phyloP scores from a whole-genome alignment of 352 stramenopile species.

The Globisporangium yorkense region DNA sequence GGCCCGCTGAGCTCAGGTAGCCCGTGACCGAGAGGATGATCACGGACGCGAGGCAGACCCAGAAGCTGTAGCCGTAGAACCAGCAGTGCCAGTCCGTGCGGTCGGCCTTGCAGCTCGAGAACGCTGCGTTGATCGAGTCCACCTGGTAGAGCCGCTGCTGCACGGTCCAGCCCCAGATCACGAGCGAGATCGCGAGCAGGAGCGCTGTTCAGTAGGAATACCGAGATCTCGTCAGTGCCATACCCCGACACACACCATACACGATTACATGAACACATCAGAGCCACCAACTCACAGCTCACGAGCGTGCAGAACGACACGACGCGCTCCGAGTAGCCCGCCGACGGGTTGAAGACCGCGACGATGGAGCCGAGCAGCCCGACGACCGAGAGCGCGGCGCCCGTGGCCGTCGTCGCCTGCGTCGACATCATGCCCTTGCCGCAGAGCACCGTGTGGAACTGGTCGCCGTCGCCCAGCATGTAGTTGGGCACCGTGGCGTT shows the following conservation, averaged over 20 bases:
- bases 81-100: conserved; percentile 70
- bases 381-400: conserved; percentile 53
- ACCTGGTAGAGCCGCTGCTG: conserved; percentile 78
- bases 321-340: conserved; percentile 62
- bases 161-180: conserved; percentile 73
- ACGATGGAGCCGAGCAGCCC: conserved; percentile 60
- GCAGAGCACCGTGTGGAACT: conserved; percentile 69
- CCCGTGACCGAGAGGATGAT: conserved; percentile 73
- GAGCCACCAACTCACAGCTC: conserved; percentile 42
- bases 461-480: conserved; percentile 72
- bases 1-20: conserved; percentile 73
- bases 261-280: too few relatives aligned
- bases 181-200: conserved; percentile 60
- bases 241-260: too few relatives aligned
- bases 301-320: conserved; percentile 82
- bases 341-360: conserved; percentile 70
- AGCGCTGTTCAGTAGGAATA: conserved; percentile 27
- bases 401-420: conserved; percentile 57
- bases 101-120: conserved; percentile 67
- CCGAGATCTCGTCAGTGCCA: not conserved
- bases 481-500: conserved; percentile 57
- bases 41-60: conserved; percentile 75
- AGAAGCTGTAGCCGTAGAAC: conserved; percentile 87
- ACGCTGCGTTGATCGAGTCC: conserved; percentile 72
- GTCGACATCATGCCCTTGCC: conserved; percentile 65